Percentiles rank a stretch among this genome's conserved stretches.
Conservation (phyloP, 129 eudicot species). For the Centella asiatica region DNA sequence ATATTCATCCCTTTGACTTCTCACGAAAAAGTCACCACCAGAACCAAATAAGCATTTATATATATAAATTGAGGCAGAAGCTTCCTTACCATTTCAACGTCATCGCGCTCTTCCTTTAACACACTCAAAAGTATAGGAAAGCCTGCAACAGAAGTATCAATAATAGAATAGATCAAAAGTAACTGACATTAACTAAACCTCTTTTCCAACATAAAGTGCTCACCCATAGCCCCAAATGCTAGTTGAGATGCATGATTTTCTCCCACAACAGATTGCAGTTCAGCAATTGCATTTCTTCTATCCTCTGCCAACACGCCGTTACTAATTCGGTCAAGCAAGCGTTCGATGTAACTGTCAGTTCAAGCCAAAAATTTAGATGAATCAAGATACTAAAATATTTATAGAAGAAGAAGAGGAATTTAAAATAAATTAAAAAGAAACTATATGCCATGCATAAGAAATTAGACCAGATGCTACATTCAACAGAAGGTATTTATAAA, state of each 20-base stretch:
- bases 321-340: constrained; percentile 88
- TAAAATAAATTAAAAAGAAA: neutral
- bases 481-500: too few relatives aligned
- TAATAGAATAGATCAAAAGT: constrained; percentile 9
- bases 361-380: constrained; percentile 13
- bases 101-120: constrained; percentile 80
- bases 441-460: too few relatives aligned
- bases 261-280: constrained; percentile 87
- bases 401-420: neutral
- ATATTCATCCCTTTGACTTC: neutral
- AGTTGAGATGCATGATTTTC: constrained; percentile 86
- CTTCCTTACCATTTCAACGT: constrained; percentile 82
- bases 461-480: too few relatives aligned
- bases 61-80: constrained; percentile 10
- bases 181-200: neutral
- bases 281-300: constrained; percentile 80
- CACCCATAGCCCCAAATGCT: constrained; percentile 97
- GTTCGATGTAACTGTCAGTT: constrained; percentile 72
- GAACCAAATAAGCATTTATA: constrained; percentile 10
- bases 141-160: constrained; percentile 38
- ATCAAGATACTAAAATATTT: constrained; percentile 3
- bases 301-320: constrained; percentile 80
- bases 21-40: neutral
- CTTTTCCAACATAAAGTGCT: constrained; percentile 13
- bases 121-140: constrained; percentile 82